These are phyloP conservation scores for Micractinium conductrix DNA, from an alignment of 139 green algal species.

Conservation along the genomic window DNA sequence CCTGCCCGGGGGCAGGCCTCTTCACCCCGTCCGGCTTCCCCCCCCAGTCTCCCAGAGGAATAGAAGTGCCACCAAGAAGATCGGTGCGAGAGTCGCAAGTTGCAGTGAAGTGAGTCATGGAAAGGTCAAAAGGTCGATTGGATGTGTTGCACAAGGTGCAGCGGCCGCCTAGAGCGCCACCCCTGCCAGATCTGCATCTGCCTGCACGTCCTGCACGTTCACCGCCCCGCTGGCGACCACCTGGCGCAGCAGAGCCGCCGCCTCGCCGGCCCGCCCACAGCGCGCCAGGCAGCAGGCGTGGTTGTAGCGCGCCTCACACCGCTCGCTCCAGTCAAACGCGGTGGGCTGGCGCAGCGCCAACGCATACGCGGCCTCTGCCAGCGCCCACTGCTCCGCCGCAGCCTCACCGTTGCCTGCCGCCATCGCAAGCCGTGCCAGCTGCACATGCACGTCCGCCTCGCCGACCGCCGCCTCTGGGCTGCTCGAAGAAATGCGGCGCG, in stretches of 20 bases:
- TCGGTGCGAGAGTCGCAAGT: no score
- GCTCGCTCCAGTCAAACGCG: slow-evolving; percentile 50
- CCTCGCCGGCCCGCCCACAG: slow-evolving; percentile 30
- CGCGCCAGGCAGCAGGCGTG: slow-evolving; percentile 53
- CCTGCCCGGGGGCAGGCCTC: no score
- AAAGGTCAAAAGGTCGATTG: no score
- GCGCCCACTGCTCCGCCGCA: neutral
- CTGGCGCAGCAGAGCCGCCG: slow-evolving; percentile 7
- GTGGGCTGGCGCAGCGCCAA: slow-evolving; percentile 48
- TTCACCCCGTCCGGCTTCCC: no score
- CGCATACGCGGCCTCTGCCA: slow-evolving; percentile 43
- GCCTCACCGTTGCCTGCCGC: neutral
- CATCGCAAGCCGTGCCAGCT: slow-evolving; percentile 29
- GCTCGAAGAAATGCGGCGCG: slow-evolving; percentile 59
- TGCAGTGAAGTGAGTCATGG: no score
- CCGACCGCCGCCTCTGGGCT: slow-evolving; percentile 70
- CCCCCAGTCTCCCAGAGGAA: no score
- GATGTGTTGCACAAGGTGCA: no score
- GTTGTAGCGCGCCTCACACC: slow-evolving; percentile 70
- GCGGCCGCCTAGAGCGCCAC: slow-evolving; percentile 22
- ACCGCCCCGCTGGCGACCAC: slow-evolving; percentile 36
- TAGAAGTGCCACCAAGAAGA: no score
- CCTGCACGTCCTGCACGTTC: slow-evolving; percentile 17
- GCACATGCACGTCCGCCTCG: slow-evolving; percentile 38
- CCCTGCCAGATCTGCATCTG: slow-evolving; percentile 46